Evolutionary conservation across 164 flowering plant genomes (phyloP), one percentile per base, ranked within the genome.

Genomic region (Taxillus chinensis): DNA sequence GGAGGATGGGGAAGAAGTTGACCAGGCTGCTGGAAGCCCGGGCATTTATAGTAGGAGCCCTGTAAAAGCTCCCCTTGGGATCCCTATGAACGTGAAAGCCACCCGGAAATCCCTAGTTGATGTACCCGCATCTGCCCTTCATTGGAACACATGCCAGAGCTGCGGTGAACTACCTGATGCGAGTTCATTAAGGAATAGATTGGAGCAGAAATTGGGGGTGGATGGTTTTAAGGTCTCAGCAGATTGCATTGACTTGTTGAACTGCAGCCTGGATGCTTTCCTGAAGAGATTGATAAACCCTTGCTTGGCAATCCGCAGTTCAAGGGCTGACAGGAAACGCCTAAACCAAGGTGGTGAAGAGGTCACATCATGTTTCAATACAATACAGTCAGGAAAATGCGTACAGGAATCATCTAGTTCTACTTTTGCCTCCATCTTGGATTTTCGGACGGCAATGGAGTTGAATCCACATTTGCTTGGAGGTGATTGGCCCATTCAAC

Each of bases 1-100:
- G 53, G 79, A 75, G 61, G 82, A 78, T 51, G 75, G 79, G 62
- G 77, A 75, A 62, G 82, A 76, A 68, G 79, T 78, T 65, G 79
- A 78, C 7, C 77, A 73, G 65, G 64, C 62, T 6, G 52, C 65
- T 61, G 73, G 58, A 45, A 66, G 64, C 27, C 69, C 71, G 8
- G 39, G 66, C 16, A 58, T 68, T 40, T 60, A 38, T 43, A 67
- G 73, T 52, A 70, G 72, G 63, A 71, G 75, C 53, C 76, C 77
- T 40, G 52, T 78, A 39, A 61, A 39, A 60, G 75, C 82, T 67
- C 82, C 82, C 41, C 71, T 78, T 74, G 82, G 79, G 14, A 61
- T 78, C 37, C 60, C 61, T 4, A 58, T 58, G 45, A 58, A 42
- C 3, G 15, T 58, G 12, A 42, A 42, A 40, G 16, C 3, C 5